Evolutionary conservation across 768 basidiomycete genomes (phyloP).

Genomic region (Cyclocybe cylindracea): DNA sequence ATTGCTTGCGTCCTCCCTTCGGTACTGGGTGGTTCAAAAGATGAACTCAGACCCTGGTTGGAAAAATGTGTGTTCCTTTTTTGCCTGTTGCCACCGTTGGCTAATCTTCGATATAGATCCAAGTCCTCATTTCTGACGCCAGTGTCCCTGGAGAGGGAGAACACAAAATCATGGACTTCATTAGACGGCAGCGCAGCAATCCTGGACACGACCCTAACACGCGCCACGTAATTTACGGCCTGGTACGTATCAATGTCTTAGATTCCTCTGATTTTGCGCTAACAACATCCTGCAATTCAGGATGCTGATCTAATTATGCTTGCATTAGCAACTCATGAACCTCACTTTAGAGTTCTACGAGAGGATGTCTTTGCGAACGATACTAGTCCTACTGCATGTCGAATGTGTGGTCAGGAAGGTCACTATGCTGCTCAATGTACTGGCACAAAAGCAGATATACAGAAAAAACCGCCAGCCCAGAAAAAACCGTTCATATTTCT

Average conservation of each 20-base stretch:
- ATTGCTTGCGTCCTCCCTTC: constrained; percentile 80
- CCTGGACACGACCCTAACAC: constrained; percentile 95
- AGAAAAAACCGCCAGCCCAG: constrained; percentile 67
- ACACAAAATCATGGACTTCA: constrained; percentile 99
- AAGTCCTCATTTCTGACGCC: constrained; percentile 97
- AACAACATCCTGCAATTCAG: constrained; percentile 37
- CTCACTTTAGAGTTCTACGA: constrained; percentile 94
- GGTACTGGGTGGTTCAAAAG: constrained; percentile 97
- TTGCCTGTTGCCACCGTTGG: not conserved
- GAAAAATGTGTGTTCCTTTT: constrained; percentile 67
- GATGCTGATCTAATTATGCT: constrained; percentile 99
- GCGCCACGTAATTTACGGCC: constrained; percentile 94
- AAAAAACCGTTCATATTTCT: constrained; percentile 99
- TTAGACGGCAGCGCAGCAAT: constrained; percentile 85
- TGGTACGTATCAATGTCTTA: constrained; percentile 53
- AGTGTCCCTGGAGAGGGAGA: constrained; percentile 98
- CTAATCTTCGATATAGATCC: constrained; percentile 53
- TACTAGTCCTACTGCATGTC: constrained; percentile 77
- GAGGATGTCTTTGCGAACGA: constrained; percentile 95
- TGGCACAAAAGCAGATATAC: constrained; percentile 67
- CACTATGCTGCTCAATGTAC: constrained; percentile 97
- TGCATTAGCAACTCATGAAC: constrained; percentile 95
- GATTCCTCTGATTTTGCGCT: constrained; percentile 2
- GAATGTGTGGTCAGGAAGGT: constrained; percentile 92
- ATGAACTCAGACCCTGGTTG: constrained; percentile 95